phyloP scores from a whole-genome alignment of 2,329 filamentous ascomycete genomes.

The Lasiodiplodia hormozganensis region DNA sequence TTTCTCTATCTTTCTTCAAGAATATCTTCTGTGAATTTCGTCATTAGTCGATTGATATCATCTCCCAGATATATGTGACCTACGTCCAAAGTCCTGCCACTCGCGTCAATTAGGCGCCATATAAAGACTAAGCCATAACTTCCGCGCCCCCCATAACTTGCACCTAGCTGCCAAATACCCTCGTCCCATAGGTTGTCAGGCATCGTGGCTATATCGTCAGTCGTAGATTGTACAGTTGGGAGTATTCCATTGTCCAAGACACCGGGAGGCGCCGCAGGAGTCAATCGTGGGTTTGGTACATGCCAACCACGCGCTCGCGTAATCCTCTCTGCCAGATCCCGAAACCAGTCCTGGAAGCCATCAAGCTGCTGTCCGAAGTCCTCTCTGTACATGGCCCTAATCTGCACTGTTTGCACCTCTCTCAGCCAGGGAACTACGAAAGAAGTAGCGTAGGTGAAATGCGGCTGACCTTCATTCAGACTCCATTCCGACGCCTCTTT shows the following conservation, averaged over 20 bases:
- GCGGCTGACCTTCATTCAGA: not conserved
- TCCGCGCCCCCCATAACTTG: not conserved
- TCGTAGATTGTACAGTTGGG: no score
- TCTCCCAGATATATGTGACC: not conserved
- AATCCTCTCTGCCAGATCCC: not conserved
- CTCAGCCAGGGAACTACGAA: not conserved
- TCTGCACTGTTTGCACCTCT: not conserved
- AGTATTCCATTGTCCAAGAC: no score
- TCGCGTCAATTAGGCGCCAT: not conserved
- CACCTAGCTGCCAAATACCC: not conserved
- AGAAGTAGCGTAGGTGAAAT: not conserved
- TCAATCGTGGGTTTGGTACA: no score
- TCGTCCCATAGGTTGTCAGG: fast-evolving
- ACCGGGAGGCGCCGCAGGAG: no score
- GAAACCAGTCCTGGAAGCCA: not conserved
- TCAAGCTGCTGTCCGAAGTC: not conserved
- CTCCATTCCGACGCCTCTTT: not conserved
- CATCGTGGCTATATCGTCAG: not conserved
- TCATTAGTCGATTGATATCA: no score
- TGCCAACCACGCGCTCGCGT: not conserved
- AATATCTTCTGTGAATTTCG: not conserved
- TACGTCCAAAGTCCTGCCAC: not conserved
- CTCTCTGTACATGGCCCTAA: not conserved
- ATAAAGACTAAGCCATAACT: not conserved
- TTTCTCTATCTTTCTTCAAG: not conserved